Base-by-base conservation (phyloP, 2,329 filamentous ascomycete species). In the Thelonectria rubi region DNA sequence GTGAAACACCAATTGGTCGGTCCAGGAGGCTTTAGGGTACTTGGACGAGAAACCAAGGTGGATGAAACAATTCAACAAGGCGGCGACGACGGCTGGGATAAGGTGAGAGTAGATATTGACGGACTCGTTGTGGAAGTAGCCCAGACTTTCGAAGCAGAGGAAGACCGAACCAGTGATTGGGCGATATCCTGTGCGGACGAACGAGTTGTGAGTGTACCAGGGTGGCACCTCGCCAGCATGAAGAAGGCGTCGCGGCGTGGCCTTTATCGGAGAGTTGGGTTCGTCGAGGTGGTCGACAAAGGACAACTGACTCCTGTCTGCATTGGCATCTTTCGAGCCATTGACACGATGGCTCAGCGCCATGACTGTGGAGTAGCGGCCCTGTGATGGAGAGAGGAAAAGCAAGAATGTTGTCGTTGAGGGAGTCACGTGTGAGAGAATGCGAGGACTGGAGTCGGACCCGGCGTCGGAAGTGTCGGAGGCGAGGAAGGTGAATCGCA, bases 131-230 rank as follows among this genome's bases (percentile, higher is more conserved):
- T 77, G 74, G 14, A 76, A 39, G 65, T 80, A 79, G 2, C 68
- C 62, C 73, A 75, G 78, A 56, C 80, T 82, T 24, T 66, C 53
- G 52, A 82, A 67, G 55, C 75, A 83, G 11, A 60, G 62, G 2
- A 48, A 57, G 21, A 63, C 67, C 1, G 80, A 82, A 53, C 73
- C 67, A 3, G 75, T 78, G 24, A 77, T 73, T 5, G 78, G 78
- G n/a, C 81, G 78, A 63, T 84, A 83, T 21, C 63, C 64, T 4
- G 55, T 57, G 11, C 39, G 39, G 20, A 57, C 47, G 21, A 57
- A 57, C 1, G 55, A 57, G 30, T 57, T 57, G 55, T 57, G 55
- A 8, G 55, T 57, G 55, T 57, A 57, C 55, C 55, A 57, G 5
- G 39, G 18, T 6, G 55, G 55, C 11, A 57, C 55, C 46, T 57